Base-by-base conservation (phyloP, 306 rosid species). In the Trifolium subterraneum region DNA sequence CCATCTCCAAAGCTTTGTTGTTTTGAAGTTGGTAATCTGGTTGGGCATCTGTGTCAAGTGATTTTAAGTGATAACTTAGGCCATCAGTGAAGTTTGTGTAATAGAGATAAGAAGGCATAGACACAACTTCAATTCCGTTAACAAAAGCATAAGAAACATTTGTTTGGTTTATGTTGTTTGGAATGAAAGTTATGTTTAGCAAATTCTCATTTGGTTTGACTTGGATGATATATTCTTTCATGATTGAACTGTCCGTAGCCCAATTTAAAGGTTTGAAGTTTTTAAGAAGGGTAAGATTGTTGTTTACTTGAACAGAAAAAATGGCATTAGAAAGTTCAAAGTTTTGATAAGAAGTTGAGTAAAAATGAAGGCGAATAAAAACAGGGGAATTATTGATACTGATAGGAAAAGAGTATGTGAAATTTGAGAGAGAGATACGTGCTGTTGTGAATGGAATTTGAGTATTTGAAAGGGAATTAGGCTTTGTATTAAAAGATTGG, bases 61-160 rank as follows among this genome's bases (percentile, higher is more conserved):
- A 44, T 5, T 3, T 44, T 0, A 44, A 2, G 13, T 13, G 16
- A 14, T 44, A 44, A 13, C 13, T 4, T 4, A 1, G 5, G 16
- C 13, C 50, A 13, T 13, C 15, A 4, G n/a, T n/a, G n/a, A 12
- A 2, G n/a, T 44, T 10, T 44, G 22, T 64, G 80, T 63, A 83
- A 63, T 86, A 87, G 8, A 89, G 86, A 16, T 68, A 6, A 1
- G 78, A 0, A 3, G 96, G 96, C 90, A 90, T 88, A 4, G 96
- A 90, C 6, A 90, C 75, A 0, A 88, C 68, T 61, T 90, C 96
- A 7, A 90, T 90, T n/a, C 84, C 89, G 14, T 87, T 87, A 27
- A 88, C 45, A 22, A 88, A 90, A 45, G 87, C 91, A 20, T 74
- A 60, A 10, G 0, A 10, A 41, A 0, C 1, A 0, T 76, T 77